Percentiles rank a stretch among this genome's conserved stretches.
These are phyloP conservation scores for Cytospora paraplurivora DNA, from an alignment of 2,329 filamentous ascomycete species.

Conservation along the genomic window DNA sequence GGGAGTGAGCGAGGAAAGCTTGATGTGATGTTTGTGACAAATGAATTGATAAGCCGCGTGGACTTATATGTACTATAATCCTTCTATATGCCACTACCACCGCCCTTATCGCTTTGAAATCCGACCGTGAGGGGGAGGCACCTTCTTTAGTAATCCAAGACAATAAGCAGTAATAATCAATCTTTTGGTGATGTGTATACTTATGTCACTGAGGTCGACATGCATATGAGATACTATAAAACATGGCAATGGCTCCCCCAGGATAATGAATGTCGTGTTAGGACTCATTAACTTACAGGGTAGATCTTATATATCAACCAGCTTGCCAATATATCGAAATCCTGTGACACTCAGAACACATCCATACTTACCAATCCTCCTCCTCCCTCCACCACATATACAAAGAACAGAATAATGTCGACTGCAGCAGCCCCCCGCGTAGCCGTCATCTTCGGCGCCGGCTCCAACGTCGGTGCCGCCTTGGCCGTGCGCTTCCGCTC, in stretches of 20 bases:
- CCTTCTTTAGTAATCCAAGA: not conserved
- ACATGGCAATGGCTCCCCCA: no score
- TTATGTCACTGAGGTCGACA: no score
- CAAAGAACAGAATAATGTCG: not conserved
- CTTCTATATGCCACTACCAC: no score
- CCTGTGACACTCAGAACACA: not conserved
- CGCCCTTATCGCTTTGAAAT: not conserved
- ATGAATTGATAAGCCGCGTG: not conserved
- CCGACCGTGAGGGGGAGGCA: not conserved
- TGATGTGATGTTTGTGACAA: no score
- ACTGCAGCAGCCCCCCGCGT: constrained; percentile 12
- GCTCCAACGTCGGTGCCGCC: constrained; percentile 27
- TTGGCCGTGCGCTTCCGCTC: constrained; percentile 25
- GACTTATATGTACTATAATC: not conserved
- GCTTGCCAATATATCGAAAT: no score
- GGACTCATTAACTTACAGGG: no score
- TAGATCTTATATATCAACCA: no score
- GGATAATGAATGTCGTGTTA: no score
- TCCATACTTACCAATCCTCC: not conserved
- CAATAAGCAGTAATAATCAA: no score
- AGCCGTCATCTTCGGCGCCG: constrained; percentile 28
- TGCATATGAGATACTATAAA: no score
- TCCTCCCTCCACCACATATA: not conserved
- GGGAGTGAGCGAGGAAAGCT: no score
- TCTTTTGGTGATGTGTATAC: no score